These are phyloP conservation scores for Plectosphaerella plurivora DNA, from an alignment of 2,329 filamentous ascomycete species.

Conservation along the genomic window DNA sequence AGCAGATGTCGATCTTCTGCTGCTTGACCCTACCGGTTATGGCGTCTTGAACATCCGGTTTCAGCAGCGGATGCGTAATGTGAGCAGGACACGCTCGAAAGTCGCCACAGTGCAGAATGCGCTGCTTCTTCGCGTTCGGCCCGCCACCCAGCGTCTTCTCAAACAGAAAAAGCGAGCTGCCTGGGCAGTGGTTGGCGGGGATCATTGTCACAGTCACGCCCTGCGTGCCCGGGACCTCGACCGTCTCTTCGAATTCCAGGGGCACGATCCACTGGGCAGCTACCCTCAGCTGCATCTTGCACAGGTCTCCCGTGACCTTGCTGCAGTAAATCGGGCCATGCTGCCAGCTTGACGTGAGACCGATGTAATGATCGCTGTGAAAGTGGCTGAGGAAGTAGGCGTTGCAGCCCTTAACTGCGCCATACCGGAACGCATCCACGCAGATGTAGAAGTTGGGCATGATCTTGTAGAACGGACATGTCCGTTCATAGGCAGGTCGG, in stretches of 20 bases:
- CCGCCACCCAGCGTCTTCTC: conserved; percentile 69
- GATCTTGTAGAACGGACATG: conserved; percentile 98
- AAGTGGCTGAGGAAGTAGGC: conserved; percentile 98
- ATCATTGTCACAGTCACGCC: conserved; percentile 92
- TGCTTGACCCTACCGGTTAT: conserved; percentile 67
- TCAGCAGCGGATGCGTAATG: conserved; percentile 74
- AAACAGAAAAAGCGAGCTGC: conserved; percentile 89
- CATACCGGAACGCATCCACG: conserved; percentile 94
- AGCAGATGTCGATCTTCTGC: conserved; percentile 92
- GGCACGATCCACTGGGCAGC: conserved; percentile 81
- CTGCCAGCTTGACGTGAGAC: conserved; percentile 79
- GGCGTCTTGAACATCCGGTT: conserved; percentile 67
- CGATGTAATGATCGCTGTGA: conserved; percentile 96
- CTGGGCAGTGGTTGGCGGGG: conserved; percentile 92
- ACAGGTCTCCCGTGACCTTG: conserved; percentile 83
- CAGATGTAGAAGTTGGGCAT: conserved; percentile 89
- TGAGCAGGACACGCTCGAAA: conserved; percentile 88
- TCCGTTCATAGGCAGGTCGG: conserved; percentile 81
- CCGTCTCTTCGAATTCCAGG: conserved; percentile 76
- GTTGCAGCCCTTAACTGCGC: conserved; percentile 83
- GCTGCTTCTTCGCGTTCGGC: conserved; percentile 57
- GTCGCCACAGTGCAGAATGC: conserved; percentile 92
- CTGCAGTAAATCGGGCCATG: conserved; percentile 98
- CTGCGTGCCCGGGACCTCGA: conserved; percentile 75
- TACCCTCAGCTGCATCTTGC: conserved; percentile 80